A percentile compares a stretch with the other conserved stretches of the same genome.
Evolutionary conservation across 371 early-diverging fungal genomes (phyloP).

Genomic region (Lichtheimia ornata): DNA sequence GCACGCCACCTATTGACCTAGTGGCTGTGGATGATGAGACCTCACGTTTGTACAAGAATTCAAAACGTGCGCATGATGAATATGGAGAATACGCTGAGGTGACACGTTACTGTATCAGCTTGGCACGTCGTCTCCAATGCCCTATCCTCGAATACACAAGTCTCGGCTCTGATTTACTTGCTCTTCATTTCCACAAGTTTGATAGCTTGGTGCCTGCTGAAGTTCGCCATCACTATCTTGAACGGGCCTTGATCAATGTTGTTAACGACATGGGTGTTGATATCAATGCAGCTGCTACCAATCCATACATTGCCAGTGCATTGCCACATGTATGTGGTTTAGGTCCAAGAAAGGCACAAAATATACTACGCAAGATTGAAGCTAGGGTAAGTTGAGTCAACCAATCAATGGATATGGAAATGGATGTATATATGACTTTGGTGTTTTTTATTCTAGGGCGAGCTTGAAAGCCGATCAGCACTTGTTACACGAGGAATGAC

Average conservation of each 20-base stretch:
- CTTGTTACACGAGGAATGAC: conserved; percentile 70
- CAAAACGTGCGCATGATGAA: conserved; percentile 74
- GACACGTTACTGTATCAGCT: conserved; percentile 85
- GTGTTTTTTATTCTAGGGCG: conserved; percentile 22
- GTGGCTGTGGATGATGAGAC: conserved; percentile 85
- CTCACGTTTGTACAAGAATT: conserved; percentile 83
- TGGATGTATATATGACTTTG: not conserved
- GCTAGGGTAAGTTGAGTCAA: conserved; percentile 19
- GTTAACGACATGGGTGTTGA: conserved; percentile 89
- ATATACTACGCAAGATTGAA: conserved; percentile 61
- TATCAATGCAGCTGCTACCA: conserved; percentile 75
- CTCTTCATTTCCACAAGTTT: conserved; percentile 72
- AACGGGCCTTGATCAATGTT: conserved; percentile 88
- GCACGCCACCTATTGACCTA: conserved; percentile 28
- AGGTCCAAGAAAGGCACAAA: conserved; percentile 92
- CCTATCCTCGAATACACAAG: conserved; percentile 85
- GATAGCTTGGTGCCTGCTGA: conserved; percentile 80
- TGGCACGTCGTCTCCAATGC: conserved; percentile 86
- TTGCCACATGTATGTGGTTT: conserved; percentile 93
- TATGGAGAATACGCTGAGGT: conserved; percentile 67
- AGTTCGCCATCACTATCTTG: conserved; percentile 61
- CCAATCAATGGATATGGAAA: not conserved
- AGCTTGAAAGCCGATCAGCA: conserved; percentile 68
- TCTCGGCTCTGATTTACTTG: conserved; percentile 72
- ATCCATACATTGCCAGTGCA: conserved; percentile 70